Evolutionary conservation across 345 rosid genomes (phyloP), one percentile per base, ranked within the genome.

Genomic region (Lagerstroemia speciosa): DNA sequence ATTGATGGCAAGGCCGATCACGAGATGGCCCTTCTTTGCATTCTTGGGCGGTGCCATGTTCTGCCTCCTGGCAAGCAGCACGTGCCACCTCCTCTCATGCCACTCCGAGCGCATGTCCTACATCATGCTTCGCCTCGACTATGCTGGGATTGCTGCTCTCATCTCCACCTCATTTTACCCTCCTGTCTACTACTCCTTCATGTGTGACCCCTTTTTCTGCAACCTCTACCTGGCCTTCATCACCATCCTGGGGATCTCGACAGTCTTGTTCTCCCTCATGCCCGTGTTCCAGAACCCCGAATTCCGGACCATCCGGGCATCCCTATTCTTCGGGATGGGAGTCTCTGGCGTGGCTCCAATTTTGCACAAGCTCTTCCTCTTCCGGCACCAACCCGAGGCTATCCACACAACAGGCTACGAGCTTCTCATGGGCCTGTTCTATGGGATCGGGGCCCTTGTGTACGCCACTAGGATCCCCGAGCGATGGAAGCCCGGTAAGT

Each of bases 1-100:
- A 17, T 72, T 87, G 27, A 74, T 84, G 82, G 53, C 84, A 68
- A 75, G 90, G 69, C 98, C 97, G 14, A 91, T 89, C 24, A 87
- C 98, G 0, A 74, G 97, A 16, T 93, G 98, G 97, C 98, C 98
- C 5, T 91, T 93, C 73, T 93, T 85, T 17, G 89, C 87, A 45
- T 93, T 93, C 83, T 5, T 91, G 77, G 94, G 96, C 0, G 98
- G 98, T 0, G 98, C 97, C 5, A 91, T 93, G 97, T 93, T 93
- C 83, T 91, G 98, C 82, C 75, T 93, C 74, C 85, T 93, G 33
- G 87, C 92, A 8, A 91, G 97, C 83, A 93, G 98, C 72, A 77
- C 83, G 0, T 93, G 94, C 74, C 97, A 93, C 70, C 96, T 93
- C 67, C 80, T 89, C 62, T 90, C 97, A 0, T 93, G 98, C 84